Percentiles rank a stretch among this genome's conserved stretches.
Evolutionary conservation across 176 grass and related monocot species (phyloP).

Genomic region (Cenchrus purpureus): DNA sequence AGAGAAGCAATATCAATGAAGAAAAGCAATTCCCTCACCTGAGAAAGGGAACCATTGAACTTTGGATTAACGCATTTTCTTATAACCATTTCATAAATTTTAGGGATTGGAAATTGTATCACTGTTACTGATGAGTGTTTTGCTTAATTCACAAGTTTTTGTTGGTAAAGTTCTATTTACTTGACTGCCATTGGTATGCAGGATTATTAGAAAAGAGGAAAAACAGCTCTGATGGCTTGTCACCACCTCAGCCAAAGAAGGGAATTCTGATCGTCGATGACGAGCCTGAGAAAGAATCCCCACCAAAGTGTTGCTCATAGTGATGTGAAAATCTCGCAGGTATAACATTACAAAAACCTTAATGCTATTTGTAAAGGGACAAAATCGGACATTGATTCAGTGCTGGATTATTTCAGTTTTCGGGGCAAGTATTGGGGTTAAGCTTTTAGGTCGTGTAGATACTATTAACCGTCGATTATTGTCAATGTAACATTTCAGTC

Average conservation of each 20-base stretch:
- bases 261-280: constrained; percentile 74
- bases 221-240: constrained; percentile 48
- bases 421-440: neutral
- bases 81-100: neutral
- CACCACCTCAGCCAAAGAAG: constrained; percentile 44
- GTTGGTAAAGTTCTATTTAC: constrained; percentile 10
- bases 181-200: constrained; percentile 31
- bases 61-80: neutral
- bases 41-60: too few relatives aligned
- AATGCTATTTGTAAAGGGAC: constrained; percentile 1
- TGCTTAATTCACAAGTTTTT: neutral
- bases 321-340: neutral
- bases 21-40: too few relatives aligned
- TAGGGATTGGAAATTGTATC: neutral
- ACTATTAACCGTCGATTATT: neutral
- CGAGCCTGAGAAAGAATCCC: constrained; percentile 67
- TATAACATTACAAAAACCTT: constrained; percentile 14
- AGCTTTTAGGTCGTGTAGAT: constrained; percentile 23
- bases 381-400: neutral
- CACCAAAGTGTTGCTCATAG: constrained; percentile 82
- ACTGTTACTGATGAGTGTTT: neutral
- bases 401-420: neutral
- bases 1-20: too few relatives aligned
- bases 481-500: neutral
- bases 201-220: constrained; percentile 72